phyloP scores from a whole-genome alignment of 2,329 filamentous ascomycete species.

The Chaetomium olivaceum region DNA sequence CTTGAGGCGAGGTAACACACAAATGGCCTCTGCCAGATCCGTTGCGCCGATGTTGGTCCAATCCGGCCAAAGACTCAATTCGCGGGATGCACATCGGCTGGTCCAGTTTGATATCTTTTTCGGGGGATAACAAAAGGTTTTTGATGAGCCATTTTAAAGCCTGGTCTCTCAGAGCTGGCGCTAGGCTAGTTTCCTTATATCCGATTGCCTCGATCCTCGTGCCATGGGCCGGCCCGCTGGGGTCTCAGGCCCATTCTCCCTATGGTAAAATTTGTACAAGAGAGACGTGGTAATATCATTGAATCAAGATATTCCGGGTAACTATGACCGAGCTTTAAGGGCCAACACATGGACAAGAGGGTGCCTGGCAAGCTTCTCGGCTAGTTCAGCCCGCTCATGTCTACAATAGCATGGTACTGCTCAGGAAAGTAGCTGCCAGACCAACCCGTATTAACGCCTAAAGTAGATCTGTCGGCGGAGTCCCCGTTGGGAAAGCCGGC shows the following conservation, averaged over 20 bases:
- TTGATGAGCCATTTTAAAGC: not conserved
- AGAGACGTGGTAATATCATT: not conserved
- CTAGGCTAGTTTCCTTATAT: not conserved
- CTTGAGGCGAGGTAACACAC: not conserved
- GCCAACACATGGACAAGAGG: not conserved
- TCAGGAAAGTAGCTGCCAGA: too few relatives aligned
- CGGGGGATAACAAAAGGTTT: not conserved
- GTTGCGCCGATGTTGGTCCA: not conserved
- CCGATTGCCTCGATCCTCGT: not conserved
- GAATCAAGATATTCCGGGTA: not conserved
- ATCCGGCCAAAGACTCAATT: constrained; percentile 1
- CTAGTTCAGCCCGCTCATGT: not conserved
- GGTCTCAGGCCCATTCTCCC: not conserved
- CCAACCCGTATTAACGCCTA: too few relatives aligned
- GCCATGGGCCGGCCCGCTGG: not conserved
- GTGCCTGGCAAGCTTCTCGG: not conserved
- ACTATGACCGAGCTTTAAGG: not conserved
- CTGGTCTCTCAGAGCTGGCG: not conserved
- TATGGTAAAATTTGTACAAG: constrained; percentile 5
- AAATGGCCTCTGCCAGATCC: not conserved
- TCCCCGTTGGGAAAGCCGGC: too few relatives aligned
- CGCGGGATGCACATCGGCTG: not conserved
- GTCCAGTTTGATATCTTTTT: not conserved
- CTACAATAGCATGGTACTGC: too few relatives aligned
- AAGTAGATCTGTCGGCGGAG: too few relatives aligned